Evolutionary conservation across 2,329 filamentous ascomycete genomes (phyloP), one percentile per base, ranked within the genome.

Genomic region (Alternaria sp.): DNA sequence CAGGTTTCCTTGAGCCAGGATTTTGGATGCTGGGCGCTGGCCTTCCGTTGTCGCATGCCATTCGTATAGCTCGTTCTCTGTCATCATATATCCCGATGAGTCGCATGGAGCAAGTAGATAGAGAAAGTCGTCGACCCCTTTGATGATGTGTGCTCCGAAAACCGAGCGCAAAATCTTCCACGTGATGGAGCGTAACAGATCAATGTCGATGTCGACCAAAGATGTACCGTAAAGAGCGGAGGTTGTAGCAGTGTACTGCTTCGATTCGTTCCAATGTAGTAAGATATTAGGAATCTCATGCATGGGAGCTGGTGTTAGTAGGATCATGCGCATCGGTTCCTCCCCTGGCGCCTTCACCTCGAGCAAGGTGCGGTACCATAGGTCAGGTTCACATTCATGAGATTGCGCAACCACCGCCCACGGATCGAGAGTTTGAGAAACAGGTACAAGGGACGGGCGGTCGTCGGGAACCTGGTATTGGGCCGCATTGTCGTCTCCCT

Each of bases 191-290:
- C 66, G 72, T 54, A 79, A 55, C 13, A 57, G 44, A 6, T 36
- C n/a, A 8, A 78, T 46, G 12, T 75, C 65, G 19, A 69, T 43
- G 11, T 69, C 51, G 2, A 45, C 55, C 15, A 77, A 30, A 1
- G n/a, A 49, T 17, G 58, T 45, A 6, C 50, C 36, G 3, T 61
- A 50, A 25, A 74, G 51, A 23, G 47, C 52, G 8, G 70, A 73
- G 15, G 28, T 67, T 17, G 49, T 65, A 1, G 75, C 68, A 4
- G 43, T 61, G 28, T 76, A 77, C 7, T 57, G 59, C 43, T 63
- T 73, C 6, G 66, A 66, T 30, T 72, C 52, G 30, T 78, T 80
- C 79, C 78, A 81, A 32, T 75, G 66, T 5, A 81, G 63, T 5
- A 59, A 40, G 6, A 77, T 54, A 1, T 65, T 57, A 9, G 69